These are phyloP conservation scores for Debaryomyces psychrophilus DNA, from an alignment of 1,139 yeast species.

Conservation along the genomic window DNA sequence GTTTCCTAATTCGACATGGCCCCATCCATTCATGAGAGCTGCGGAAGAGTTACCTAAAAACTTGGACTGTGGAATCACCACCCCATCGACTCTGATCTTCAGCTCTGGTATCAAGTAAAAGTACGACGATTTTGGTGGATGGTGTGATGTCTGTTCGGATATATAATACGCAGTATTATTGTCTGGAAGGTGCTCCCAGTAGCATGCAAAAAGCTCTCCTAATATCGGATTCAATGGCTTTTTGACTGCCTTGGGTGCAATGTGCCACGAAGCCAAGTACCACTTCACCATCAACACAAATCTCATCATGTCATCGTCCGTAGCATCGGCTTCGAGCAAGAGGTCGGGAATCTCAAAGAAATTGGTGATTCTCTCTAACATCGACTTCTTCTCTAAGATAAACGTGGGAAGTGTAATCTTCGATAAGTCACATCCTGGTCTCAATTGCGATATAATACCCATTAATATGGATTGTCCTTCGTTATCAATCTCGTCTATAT, in stretches of 20 bases:
- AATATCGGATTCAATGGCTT: conserved; percentile 94
- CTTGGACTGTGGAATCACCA: conserved; percentile 80
- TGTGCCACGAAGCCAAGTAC: conserved; percentile 97
- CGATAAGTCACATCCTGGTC: conserved; percentile 90
- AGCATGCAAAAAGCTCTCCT: conserved; percentile 88
- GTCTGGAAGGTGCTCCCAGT: conserved; percentile 83
- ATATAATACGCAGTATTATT: conserved; percentile 74
- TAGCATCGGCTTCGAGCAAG: conserved; percentile 66
- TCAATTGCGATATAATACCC: conserved; percentile 85
- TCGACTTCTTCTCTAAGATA: conserved; percentile 89
- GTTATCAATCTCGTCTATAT: conserved; percentile 87
- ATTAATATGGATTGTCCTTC: conserved; percentile 84
- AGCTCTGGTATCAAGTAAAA: conserved; percentile 83
- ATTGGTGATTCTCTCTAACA: conserved; percentile 94
- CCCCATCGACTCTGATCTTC: conserved; percentile 85
- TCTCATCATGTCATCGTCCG: conserved; percentile 62
- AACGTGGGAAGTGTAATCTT: conserved; percentile 94
- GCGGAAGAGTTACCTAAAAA: conserved; percentile 96
- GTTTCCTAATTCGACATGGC: conserved; percentile 70
- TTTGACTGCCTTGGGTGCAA: conserved; percentile 97
- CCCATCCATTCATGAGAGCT: conserved; percentile 93
- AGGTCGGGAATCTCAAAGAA: conserved; percentile 82
- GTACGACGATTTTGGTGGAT: conserved; percentile 97
- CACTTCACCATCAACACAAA: conserved; percentile 77
- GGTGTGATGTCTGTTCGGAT: conserved; percentile 95